Percentiles rank a stretch among this genome's conserved stretches.
Conservation (phyloP, 2,329 filamentous ascomycete genomes). For the Cercospora sp. region DNA sequence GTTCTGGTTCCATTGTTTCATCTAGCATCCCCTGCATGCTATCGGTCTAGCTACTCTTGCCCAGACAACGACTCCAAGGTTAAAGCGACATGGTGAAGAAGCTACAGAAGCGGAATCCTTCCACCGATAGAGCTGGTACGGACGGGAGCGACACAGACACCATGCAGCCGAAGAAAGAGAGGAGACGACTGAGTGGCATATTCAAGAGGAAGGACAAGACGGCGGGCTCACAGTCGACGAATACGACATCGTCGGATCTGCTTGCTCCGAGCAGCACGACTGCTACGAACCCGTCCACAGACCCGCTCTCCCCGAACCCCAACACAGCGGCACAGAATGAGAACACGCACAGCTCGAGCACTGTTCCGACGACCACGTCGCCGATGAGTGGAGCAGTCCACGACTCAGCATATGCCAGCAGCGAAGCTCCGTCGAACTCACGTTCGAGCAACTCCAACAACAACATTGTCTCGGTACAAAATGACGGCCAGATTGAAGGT, state of each 20-base stretch:
- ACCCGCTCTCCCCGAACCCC: constrained; percentile 12
- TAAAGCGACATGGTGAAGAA: constrained; percentile 11
- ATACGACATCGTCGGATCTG: constrained; percentile 10
- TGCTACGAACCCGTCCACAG: constrained; percentile 8
- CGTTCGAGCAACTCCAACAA: constrained; percentile 13
- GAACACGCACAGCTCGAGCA: constrained; percentile 1
- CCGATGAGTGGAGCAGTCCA: constrained; percentile 12
- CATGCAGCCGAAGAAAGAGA: constrained; percentile 20
- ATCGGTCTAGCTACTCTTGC: background rate
- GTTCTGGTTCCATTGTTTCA: constrained; percentile 7
- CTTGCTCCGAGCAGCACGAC: constrained; percentile 8
- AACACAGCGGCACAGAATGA: constrained; percentile 6
- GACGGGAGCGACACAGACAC: constrained; percentile 17
- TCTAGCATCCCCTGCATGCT: constrained; percentile 8
- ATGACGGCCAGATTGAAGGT: constrained; percentile 33
- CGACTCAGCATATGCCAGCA: constrained; percentile 33
- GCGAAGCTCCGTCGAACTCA: constrained; percentile 18
- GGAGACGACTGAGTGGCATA: constrained; percentile 25
- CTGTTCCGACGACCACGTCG: background rate
- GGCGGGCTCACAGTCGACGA: constrained; percentile 2
- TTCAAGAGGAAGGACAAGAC: constrained; percentile 29
- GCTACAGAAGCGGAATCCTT: constrained; percentile 14
- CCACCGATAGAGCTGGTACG: constrained; percentile 6
- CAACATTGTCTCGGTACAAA: constrained; percentile 32
- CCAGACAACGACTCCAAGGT: background rate